Conservation (phyloP, 225 moss, liverwort and hornwort species). For the Anthoceros angustus region DNA sequence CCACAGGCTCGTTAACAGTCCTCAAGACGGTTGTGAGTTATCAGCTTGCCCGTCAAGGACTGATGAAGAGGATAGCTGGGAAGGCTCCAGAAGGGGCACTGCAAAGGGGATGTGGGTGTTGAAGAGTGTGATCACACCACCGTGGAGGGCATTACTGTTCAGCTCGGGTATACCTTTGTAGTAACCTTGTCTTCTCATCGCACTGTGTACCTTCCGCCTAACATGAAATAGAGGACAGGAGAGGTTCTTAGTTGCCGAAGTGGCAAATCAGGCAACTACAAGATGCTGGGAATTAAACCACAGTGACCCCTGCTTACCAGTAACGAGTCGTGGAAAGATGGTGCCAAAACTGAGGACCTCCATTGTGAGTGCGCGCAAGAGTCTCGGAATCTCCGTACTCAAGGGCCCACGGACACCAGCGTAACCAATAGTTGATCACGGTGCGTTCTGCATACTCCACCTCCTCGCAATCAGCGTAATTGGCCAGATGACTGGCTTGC, state of each 20-base stretch:
- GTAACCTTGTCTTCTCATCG: slow-evolving; percentile 61
- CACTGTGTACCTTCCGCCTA: slow-evolving; percentile 74
- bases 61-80: not conserved
- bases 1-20: no score
- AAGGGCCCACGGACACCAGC: slow-evolving; percentile 95
- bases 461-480: slow-evolving; percentile 63
- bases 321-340: slow-evolving; percentile 57
- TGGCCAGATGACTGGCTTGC: slow-evolving; percentile 43
- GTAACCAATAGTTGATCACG: slow-evolving; percentile 81
- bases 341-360: slow-evolving; percentile 78
- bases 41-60: not conserved
- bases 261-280: not conserved
- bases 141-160: slow-evolving; percentile 12
- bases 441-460: slow-evolving; percentile 84
- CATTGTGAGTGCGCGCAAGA: slow-evolving; percentile 79
- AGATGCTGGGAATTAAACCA: not conserved
- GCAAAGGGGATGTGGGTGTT: slow-evolving; percentile 48
- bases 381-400: slow-evolving; percentile 85
- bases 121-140: slow-evolving; percentile 38
- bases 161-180: slow-evolving; percentile 58
- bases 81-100: slow-evolving; percentile 28
- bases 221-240: slow-evolving; percentile 1
- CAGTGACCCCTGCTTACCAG: slow-evolving; percentile 33
- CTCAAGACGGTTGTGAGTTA: no score
- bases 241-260: not conserved